Evolutionary conservation across 1,284 basidiomycete genomes (phyloP).

Genomic region (Irpex lacteus): DNA sequence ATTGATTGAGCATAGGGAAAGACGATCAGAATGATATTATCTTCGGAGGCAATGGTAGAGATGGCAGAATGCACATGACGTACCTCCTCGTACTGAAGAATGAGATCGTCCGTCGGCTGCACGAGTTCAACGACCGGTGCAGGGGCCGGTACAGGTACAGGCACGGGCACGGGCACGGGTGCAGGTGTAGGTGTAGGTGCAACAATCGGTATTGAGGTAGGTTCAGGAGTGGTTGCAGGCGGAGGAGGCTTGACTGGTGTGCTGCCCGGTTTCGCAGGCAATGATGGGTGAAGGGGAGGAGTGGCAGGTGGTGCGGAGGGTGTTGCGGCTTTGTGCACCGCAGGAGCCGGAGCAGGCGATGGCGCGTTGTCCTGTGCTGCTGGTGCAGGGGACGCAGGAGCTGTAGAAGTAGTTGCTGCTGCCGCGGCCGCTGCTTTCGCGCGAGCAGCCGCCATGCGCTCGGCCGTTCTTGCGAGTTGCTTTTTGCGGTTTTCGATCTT

Average conservation of each 20-base stretch:
- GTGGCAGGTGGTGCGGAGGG: constrained; percentile 22
- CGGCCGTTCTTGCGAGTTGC: constrained; percentile 45
- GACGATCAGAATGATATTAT: no score
- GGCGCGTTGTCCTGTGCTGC: constrained; percentile 16
- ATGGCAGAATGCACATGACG: constrained; percentile 8
- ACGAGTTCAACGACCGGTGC: constrained; percentile 22
- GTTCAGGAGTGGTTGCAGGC: constrained; percentile 27
- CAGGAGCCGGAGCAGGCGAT: constrained; percentile 9
- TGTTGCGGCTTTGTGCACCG: constrained; percentile 10
- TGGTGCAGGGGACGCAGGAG: constrained; percentile 20
- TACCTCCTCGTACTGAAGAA: constrained; percentile 63
- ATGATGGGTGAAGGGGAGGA: constrained; percentile 61
- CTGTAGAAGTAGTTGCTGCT: constrained; percentile 22
- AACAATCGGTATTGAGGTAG: constrained; percentile 18
- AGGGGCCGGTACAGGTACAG: no score
- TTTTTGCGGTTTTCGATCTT: constrained; percentile 61
- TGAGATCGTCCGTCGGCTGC: constrained; percentile 45
- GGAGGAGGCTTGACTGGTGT: constrained; percentile 25
- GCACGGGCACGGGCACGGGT: constrained; percentile 5
- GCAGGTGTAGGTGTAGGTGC: constrained; percentile 19
- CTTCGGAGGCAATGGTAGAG: no score
- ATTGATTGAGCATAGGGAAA: no score
- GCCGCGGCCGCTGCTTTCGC: constrained; percentile 37
- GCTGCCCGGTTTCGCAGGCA: constrained; percentile 51
- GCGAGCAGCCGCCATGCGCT: constrained; percentile 42